Evolutionary conservation across 2,329 filamentous ascomycete species (phyloP).

Genomic region (Aspergillus fumigatus): DNA sequence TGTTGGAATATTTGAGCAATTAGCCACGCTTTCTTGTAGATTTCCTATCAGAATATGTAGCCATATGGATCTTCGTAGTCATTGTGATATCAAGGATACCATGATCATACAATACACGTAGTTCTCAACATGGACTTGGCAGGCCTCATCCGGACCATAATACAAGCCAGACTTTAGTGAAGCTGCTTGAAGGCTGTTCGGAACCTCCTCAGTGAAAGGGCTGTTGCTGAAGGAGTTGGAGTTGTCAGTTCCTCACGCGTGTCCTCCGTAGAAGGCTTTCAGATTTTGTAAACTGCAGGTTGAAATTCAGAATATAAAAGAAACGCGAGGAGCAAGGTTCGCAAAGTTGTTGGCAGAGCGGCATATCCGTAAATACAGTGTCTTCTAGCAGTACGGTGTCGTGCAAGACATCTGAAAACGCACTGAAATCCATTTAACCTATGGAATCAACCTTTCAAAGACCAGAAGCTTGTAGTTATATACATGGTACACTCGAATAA

Average conservation of each 20-base stretch:
- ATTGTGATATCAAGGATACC: background rate
- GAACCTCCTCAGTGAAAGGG: background rate
- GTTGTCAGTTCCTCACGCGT: background rate
- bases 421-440: conserved; percentile 5
- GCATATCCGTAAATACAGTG: too few relatives aligned
- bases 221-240: background rate
- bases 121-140: background rate
- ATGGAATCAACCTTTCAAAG: conserved; percentile 6
- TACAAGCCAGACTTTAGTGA: background rate
- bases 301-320: background rate
- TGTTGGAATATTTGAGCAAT: background rate
- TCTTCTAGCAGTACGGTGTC: background rate
- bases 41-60: background rate
- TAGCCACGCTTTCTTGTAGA: background rate
- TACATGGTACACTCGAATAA: conserved; percentile 34
- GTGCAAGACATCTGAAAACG: background rate
- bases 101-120: background rate
- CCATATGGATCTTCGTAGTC: background rate
- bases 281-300: background rate
- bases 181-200: background rate
- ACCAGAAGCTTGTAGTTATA: conserved; percentile 28
- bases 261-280: background rate
- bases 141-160: background rate
- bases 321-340: too few relatives aligned
- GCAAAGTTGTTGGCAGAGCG: too few relatives aligned